Conservation (phyloP, 2,329 filamentous ascomycete species). For the Alternaria burnsii region DNA sequence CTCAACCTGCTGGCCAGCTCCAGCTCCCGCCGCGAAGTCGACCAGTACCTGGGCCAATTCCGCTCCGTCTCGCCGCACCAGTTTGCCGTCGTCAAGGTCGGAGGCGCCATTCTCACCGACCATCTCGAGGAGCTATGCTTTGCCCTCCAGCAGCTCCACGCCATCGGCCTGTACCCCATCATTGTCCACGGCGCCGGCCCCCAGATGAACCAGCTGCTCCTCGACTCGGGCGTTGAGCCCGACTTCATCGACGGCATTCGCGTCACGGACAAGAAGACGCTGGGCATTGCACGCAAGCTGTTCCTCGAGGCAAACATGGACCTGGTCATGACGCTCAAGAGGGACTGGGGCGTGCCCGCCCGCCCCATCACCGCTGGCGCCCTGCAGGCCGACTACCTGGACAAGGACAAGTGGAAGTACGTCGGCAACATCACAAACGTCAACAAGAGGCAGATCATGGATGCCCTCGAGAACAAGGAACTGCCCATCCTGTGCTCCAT, state of each 20-base stretch:
- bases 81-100: constrained; percentile 98
- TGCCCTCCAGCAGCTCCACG: constrained; percentile 88
- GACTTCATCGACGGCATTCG: constrained; percentile 96
- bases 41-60: constrained; percentile 98
- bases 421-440: constrained; percentile 96
- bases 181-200: constrained; percentile 95
- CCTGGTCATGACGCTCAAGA: constrained; percentile 85
- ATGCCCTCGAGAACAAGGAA: constrained; percentile 85
- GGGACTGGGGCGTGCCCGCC: constrained; percentile 83
- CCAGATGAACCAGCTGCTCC: constrained; percentile 89
- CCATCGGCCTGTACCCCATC: constrained; percentile 93
- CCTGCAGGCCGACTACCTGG: constrained; percentile 91
- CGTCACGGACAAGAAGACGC: constrained; percentile 93
- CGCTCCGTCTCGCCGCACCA: constrained; percentile 95
- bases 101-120: constrained; percentile 93
- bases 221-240: constrained; percentile 91
- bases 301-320: constrained; percentile 97
- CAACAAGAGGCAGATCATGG: constrained; percentile 88
- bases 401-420: constrained; percentile 94
- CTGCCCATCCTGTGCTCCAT: constrained; percentile 95
- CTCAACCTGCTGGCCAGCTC: constrained; percentile 94
- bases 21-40: constrained; percentile 92
- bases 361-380: constrained; percentile 89
- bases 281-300: constrained; percentile 87
- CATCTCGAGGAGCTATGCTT: constrained; percentile 91